Evolutionary conservation across 164 flowering plant species (phyloP), one percentile per base, ranked within the genome.

Genomic region (Nymphaea colorata): DNA sequence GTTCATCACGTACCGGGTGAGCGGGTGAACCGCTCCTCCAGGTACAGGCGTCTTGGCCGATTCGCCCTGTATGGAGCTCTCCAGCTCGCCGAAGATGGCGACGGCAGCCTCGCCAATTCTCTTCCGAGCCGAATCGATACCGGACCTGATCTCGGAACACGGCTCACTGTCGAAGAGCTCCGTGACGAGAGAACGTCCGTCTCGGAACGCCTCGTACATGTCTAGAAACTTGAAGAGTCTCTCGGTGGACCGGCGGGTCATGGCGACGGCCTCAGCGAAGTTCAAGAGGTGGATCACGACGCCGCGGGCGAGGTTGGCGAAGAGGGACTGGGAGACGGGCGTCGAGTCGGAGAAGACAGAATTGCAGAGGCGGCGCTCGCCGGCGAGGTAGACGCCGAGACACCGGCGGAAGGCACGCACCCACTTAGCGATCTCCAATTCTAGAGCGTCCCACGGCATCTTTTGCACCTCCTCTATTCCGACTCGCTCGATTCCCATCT

Each of bases 391-490:
- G 5, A 94, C 82, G 14, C 86, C 73, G 3, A 91, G 75, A 0
- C 88, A 76, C 3, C 87, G 84, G 17, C 78, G 79, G 0, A 82
- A 73, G 3, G 88, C 87, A 60, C 82, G 86, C 7, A 79, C 75
- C 98, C 96, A 94, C 43, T 85, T 78, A n/a, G 82, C 92, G 44
- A 94, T 88, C 70, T 91, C 88, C 59, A 86, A 92, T 59, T 90
- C 98, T 6, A 91, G 79, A 2, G 90, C 86, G 14, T 79, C 62
- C 99, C 98, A 94, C 14, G 79, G 69, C 89, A 84, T 81, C 69
- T 79, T 82, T 67, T 84, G 94, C 14, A 87, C 88, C 43, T 91
- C 97, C 15, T 94, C 96, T 60, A 69, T 82, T 78, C 91, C 89
- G 42, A 79, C 62, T 62, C 70, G 80, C 16, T 85, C 85, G 43